phyloP scores from a whole-genome alignment of 106 monocot species.

The Dendrobium huoshanense region DNA sequence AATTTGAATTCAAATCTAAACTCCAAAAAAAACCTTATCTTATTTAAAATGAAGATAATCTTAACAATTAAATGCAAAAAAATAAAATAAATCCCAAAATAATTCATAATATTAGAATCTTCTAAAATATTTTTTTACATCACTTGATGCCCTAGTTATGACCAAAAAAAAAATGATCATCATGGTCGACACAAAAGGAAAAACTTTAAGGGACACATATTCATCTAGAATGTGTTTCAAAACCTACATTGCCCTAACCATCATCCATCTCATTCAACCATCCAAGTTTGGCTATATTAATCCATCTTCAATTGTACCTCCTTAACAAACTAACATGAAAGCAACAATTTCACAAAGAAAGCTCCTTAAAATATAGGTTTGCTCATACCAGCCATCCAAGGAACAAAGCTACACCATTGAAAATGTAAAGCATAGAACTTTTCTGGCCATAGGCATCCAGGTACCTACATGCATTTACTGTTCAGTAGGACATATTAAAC shows the following conservation, averaged over 20 bases:
- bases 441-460: slow-evolving; percentile 19
- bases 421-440: slow-evolving; percentile 20
- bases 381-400: slow-evolving; percentile 24
- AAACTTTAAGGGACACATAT: too few relatives aligned
- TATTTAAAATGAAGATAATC: too few relatives aligned
- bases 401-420: slow-evolving; percentile 22
- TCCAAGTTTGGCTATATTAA: not conserved
- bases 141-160: too few relatives aligned
- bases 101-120: too few relatives aligned
- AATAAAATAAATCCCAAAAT: too few relatives aligned
- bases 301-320: not conserved
- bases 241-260: not conserved
- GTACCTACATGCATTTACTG: slow-evolving; percentile 7
- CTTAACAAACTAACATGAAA: not conserved
- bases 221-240: not conserved
- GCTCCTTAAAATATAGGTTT: not conserved
- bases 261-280: not conserved
- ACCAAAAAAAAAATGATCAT: too few relatives aligned
- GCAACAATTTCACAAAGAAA: not conserved
- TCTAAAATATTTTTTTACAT: too few relatives aligned
- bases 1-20: too few relatives aligned
- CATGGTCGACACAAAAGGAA: too few relatives aligned
- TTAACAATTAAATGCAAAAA: too few relatives aligned
- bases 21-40: too few relatives aligned
- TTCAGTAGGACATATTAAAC: not conserved